A percentile compares a stretch with the other conserved stretches of the same genome.
phyloP scores from a whole-genome alignment of 169 alveolate species.

The Eimeria maxima region DNA sequence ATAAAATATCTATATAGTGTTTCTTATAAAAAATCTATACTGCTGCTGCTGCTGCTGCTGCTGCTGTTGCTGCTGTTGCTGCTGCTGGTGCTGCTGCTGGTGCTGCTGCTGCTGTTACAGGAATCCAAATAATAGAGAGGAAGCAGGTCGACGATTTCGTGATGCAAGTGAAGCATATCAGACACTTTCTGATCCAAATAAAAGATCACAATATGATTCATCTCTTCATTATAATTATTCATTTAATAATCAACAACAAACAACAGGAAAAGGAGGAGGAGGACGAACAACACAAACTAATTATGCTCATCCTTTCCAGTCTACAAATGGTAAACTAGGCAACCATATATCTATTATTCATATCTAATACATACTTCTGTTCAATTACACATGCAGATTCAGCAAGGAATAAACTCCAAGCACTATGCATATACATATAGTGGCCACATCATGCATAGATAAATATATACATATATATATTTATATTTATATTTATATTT shows the following conservation, averaged over 20 bases:
- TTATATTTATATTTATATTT: neutral
- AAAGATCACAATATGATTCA: constrained; percentile 86
- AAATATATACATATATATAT: neutral
- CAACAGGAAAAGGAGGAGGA: too few species aligned
- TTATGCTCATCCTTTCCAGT: neutral
- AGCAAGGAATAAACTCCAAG: too few species aligned
- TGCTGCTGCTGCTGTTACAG: constrained; percentile 85
- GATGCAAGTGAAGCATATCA: constrained; percentile 95
- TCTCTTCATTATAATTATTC: neutral
- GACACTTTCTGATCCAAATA: constrained; percentile 93
- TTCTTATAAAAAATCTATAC: too few species aligned
- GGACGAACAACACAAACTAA: neutral
- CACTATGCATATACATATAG: too few species aligned
- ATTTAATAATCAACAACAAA: neutral
- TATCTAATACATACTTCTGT: too few species aligned
- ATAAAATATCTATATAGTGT: too few species aligned
- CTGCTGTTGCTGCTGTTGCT: constrained; percentile 83
- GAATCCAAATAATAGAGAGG: constrained; percentile 92
- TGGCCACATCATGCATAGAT: too few species aligned
- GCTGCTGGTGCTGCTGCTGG: constrained; percentile 85
- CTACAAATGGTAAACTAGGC: too few species aligned
- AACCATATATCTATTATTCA: too few species aligned
- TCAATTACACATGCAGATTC: too few species aligned
- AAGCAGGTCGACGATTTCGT: constrained; percentile 93
- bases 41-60: constrained; percentile 8